A percentile compares a stretch with the other conserved stretches of the same genome.
phyloP scores from a whole-genome alignment of 1,139 yeast genomes.

The Saccharomyces hybrid region DNA sequence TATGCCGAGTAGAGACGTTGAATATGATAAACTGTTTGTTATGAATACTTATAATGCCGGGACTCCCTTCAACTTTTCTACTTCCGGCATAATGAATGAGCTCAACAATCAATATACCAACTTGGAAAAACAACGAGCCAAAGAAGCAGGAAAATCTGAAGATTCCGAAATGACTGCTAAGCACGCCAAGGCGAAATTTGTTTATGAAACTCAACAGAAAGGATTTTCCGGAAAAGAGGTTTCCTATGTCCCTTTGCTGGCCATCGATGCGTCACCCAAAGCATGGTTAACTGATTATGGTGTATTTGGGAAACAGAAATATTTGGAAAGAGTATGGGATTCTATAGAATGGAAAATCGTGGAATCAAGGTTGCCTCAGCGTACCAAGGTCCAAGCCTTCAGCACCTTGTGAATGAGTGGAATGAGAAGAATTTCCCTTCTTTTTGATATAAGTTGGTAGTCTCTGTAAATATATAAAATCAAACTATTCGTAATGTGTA shows the following conservation, averaged over 20 bases:
- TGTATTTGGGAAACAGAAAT: constrained; percentile 60
- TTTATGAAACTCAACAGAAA: background rate
- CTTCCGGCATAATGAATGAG: constrained; percentile 28
- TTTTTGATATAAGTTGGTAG: background rate
- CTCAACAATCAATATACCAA: constrained; percentile 10
- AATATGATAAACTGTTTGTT: constrained; percentile 44
- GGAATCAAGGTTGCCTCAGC: constrained; percentile 36
- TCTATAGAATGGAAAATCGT: constrained; percentile 67
- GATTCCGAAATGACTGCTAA: constrained; percentile 3
- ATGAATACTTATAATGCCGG: constrained; percentile 75
- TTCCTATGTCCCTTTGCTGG: constrained; percentile 53
- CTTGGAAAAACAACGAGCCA: constrained; percentile 1
- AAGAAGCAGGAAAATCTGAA: background rate
- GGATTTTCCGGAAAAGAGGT: constrained; percentile 3
- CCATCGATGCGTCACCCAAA: constrained; percentile 65
- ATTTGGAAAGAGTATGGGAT: constrained; percentile 64
- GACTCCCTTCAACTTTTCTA: constrained; percentile 41
- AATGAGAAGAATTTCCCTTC: background rate
- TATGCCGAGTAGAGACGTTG: constrained; percentile 18
- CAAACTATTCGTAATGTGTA: background rate
- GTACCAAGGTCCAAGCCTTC: background rate
- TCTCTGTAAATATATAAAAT: background rate
- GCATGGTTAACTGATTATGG: constrained; percentile 67
- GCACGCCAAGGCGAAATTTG: background rate
- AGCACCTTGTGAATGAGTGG: background rate